These are phyloP conservation scores for Pisolithus microcarpus DNA, from an alignment of 768 basidiomycete species.

Conservation along the genomic window DNA sequence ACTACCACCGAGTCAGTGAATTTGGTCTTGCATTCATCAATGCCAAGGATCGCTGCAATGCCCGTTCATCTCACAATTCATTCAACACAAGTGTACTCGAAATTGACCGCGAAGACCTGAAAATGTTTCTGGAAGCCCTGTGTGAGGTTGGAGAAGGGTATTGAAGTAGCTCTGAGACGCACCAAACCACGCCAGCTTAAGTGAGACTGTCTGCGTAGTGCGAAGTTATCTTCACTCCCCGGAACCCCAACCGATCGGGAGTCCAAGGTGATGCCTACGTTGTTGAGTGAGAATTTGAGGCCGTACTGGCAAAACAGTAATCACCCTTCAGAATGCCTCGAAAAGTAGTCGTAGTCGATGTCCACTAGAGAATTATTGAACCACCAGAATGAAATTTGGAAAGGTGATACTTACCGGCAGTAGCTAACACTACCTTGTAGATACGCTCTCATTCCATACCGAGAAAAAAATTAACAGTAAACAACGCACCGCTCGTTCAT, in stretches of 20 bases:
- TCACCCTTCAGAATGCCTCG: constrained; percentile 60
- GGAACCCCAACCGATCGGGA: constrained; percentile 21
- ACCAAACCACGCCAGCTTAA: too few species aligned
- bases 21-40: constrained; percentile 81
- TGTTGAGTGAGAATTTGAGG: constrained; percentile 1
- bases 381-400: neutral
- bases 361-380: constrained; percentile 39
- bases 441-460: neutral
- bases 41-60: constrained; percentile 72
- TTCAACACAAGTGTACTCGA: constrained; percentile 87
- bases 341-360: constrained; percentile 87
- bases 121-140: constrained; percentile 68
- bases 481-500: constrained; percentile 56
- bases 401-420: constrained; percentile 41
- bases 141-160: constrained; percentile 44
- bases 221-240: constrained; percentile 18
- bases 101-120: constrained; percentile 74
- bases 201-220: neutral
- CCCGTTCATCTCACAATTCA: constrained; percentile 69
- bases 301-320: constrained; percentile 8
- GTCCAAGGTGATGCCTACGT: constrained; percentile 24
- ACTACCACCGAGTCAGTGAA: constrained; percentile 40
- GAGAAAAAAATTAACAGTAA: neutral
- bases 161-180: constrained; percentile 8
- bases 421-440: constrained; percentile 50